Conservation (phyloP, 345 rosid species). For the Cardiospermum halicacabum region DNA sequence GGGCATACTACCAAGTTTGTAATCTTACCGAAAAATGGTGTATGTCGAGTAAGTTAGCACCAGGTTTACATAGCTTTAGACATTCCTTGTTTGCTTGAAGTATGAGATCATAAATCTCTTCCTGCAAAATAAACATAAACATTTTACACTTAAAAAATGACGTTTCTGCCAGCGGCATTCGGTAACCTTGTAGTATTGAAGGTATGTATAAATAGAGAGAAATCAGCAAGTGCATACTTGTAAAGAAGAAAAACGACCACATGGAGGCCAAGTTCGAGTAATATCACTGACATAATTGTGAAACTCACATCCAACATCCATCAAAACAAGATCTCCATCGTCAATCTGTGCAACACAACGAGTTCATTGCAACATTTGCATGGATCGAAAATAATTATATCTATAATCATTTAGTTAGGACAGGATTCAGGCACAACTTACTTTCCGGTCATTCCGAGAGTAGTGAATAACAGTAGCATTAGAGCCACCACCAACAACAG, state of each 20-base stretch:
- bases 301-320: conserved; percentile 97
- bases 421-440: conserved; percentile 28
- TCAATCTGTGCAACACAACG: conserved; percentile 46
- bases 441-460: conserved; percentile 88
- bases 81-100: conserved; percentile 81
- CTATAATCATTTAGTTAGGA: not conserved
- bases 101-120: conserved; percentile 78
- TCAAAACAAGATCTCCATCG: conserved; percentile 83
- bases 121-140: conserved; percentile 38
- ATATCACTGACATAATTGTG: conserved; percentile 96
- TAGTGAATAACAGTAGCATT: conserved; percentile 92
- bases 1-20: not conserved
- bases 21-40: conserved; percentile 67
- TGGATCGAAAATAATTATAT: not conserved
- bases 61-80: conserved; percentile 75
- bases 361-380: not conserved
- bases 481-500: conserved; percentile 93
- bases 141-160: conserved; percentile 5
- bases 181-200: not conserved
- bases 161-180: not conserved
- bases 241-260: conserved; percentile 68
- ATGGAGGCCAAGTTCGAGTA: conserved; percentile 93
- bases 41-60: conserved; percentile 61
- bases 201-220: not conserved
- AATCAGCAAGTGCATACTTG: conserved; percentile 47